These are phyloP conservation scores for Phytopythium boreale DNA, from an alignment of 352 stramenopile genomes.

Conservation along the genomic window DNA sequence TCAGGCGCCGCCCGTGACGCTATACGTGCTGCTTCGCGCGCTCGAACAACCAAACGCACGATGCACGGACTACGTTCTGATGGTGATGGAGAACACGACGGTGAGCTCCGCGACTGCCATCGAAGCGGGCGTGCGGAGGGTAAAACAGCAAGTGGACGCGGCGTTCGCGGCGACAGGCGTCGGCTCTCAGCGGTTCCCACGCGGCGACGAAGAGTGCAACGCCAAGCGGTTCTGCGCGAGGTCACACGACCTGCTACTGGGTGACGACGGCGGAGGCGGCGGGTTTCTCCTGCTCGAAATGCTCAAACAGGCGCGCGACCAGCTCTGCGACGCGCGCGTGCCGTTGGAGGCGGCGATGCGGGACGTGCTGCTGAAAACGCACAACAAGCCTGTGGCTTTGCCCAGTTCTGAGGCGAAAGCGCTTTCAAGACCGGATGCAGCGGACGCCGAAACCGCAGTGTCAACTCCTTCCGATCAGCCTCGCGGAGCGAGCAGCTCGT, in stretches of 20 bases:
- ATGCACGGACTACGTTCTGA: constrained; percentile 4
- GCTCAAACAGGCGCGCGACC: constrained; percentile 18
- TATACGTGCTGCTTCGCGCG: constrained; percentile 31
- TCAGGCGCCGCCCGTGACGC: constrained; percentile 14
- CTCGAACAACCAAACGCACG: constrained; percentile 3
- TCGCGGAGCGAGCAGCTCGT: neutral
- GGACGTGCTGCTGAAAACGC: neutral
- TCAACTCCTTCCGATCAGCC: neutral
- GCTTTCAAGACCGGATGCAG: neutral
- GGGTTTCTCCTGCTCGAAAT: constrained; percentile 43
- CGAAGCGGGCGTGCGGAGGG: constrained; percentile 9
- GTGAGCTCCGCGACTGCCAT: constrained; percentile 14
- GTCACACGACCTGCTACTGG: neutral
- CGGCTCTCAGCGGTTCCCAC: constrained; percentile 9
- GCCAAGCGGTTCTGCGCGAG: constrained; percentile 28
- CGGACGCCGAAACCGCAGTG: neutral
- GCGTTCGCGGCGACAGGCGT: neutral
- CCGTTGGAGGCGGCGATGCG: constrained; percentile 47
- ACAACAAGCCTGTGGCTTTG: neutral
- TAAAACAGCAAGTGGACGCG: constrained; percentile 15
- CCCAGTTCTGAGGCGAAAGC: neutral
- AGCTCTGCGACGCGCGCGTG: constrained; percentile 22
- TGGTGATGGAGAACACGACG: neutral
- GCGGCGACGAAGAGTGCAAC: constrained; percentile 55
- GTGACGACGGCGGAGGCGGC: constrained; percentile 28